These are phyloP conservation scores for Colletotrichum euphorbiae DNA, from an alignment of 2,329 filamentous ascomycete genomes.

Conservation along the genomic window DNA sequence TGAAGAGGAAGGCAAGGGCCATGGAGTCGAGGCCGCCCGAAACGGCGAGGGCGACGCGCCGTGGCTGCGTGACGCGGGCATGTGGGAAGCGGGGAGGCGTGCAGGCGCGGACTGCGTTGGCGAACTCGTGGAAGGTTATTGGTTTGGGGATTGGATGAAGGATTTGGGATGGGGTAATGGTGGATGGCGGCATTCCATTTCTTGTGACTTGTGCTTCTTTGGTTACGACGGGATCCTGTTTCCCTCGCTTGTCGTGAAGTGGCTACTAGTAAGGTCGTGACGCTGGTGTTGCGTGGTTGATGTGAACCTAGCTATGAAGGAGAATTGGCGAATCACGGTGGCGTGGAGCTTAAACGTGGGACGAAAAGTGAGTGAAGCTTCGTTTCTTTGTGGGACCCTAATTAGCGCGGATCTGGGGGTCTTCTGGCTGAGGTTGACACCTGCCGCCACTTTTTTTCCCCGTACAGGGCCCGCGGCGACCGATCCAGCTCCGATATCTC, in stretches of 20 bases:
- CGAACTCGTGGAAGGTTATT: constrained; percentile 52
- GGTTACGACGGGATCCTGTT: not conserved
- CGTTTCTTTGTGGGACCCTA: too few species aligned
- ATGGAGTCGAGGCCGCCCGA: constrained; percentile 98
- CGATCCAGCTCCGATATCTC: constrained; percentile 36
- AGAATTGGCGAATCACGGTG: constrained; percentile 25
- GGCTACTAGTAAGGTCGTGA: not conserved
- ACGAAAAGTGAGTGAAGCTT: not conserved
- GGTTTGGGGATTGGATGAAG: constrained; percentile 54
- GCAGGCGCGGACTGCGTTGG: constrained; percentile 62
- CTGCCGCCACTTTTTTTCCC: not conserved
- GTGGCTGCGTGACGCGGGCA: constrained; percentile 48
- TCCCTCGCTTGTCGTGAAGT: not conserved
- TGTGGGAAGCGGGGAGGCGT: constrained; percentile 63
- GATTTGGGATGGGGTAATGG: constrained; percentile 42
- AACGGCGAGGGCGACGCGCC: constrained; percentile 75
- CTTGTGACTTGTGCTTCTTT: not conserved
- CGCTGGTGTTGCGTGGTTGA: too few species aligned
- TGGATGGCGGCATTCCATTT: constrained; percentile 34
- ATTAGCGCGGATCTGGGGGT: too few species aligned
- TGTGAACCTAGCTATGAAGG: not conserved
- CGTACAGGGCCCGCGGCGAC: constrained; percentile 14
- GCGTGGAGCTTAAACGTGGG: constrained; percentile 14
- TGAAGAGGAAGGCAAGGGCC: constrained; percentile 85
- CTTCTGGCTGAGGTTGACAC: not conserved